These are phyloP conservation scores for Cyclotella baltica DNA, from an alignment of 108 stramenopile species.

Conservation along the genomic window DNA sequence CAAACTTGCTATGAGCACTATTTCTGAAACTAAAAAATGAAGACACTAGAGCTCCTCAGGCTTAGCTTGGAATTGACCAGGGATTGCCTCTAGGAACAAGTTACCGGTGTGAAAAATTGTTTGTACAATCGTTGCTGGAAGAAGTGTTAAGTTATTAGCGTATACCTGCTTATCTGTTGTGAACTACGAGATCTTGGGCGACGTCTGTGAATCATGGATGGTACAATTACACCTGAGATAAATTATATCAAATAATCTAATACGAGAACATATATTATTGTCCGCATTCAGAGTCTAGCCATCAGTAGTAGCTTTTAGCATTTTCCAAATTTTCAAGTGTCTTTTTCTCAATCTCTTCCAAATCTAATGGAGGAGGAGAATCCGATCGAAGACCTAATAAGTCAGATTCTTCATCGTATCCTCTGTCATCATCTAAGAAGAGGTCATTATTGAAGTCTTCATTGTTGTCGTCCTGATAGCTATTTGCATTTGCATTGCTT, in stretches of 20 bases:
- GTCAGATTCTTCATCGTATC: constrained; percentile 53
- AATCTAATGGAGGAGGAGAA: constrained; percentile 52
- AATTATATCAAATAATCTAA: neutral
- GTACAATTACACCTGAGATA: too few species aligned
- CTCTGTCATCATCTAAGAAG: constrained; percentile 38
- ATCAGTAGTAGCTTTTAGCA: constrained; percentile 21
- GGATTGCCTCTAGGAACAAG: too few species aligned
- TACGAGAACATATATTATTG: neutral
- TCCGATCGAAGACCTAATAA: constrained; percentile 51
- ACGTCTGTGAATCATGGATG: too few species aligned
- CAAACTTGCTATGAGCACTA: too few species aligned
- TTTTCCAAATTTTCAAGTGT: constrained; percentile 48
- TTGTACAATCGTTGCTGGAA: too few species aligned
- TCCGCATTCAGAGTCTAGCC: neutral
- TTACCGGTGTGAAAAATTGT: too few species aligned
- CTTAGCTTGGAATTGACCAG: too few species aligned
- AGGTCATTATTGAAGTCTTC: constrained; percentile 20
- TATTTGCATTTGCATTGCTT: neutral
- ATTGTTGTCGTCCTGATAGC: neutral
- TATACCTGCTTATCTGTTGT: too few species aligned
- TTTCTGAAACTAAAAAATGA: too few species aligned
- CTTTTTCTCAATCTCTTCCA: constrained; percentile 53
- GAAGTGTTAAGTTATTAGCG: too few species aligned
- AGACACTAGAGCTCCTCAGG: too few species aligned
- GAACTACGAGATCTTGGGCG: too few species aligned